Evolutionary conservation across 1,284 basidiomycete genomes (phyloP).

Genomic region (Termitomyces sp.): DNA sequence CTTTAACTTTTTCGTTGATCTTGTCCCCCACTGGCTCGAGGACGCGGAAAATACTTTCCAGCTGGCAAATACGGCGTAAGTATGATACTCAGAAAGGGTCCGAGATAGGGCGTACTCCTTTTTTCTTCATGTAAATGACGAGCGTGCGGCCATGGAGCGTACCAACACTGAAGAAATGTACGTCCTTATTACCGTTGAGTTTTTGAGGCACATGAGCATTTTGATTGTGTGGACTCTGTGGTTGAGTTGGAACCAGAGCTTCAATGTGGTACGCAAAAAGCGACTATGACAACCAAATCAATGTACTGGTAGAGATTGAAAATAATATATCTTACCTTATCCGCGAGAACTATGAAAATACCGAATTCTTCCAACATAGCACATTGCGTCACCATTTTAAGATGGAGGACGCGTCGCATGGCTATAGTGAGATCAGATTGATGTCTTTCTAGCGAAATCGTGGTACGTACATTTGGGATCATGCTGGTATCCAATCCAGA

Average conservation of each 20-base stretch:
- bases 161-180: slow-evolving; percentile 93
- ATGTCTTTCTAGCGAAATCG: slow-evolving; percentile 22
- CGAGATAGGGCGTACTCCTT: slow-evolving; percentile 57
- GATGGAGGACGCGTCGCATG: slow-evolving; percentile 86
- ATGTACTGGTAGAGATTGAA: neutral
- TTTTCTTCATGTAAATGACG: slow-evolving; percentile 95
- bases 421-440: slow-evolving; percentile 45
- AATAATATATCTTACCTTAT: slow-evolving; percentile 53
- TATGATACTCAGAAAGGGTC: neutral
- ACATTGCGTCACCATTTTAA: slow-evolving; percentile 90
- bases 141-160: slow-evolving; percentile 79
- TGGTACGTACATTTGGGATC: slow-evolving; percentile 72
- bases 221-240: slow-evolving; percentile 53
- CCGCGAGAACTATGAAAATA: slow-evolving; percentile 92
- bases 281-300: slow-evolving; percentile 35
- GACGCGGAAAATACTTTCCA: slow-evolving; percentile 90
- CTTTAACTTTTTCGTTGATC: slow-evolving; percentile 72
- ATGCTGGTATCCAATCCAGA: slow-evolving; percentile 93
- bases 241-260: slow-evolving; percentile 86
- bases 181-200: slow-evolving; percentile 84
- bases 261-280: slow-evolving; percentile 92
- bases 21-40: slow-evolving; percentile 89
- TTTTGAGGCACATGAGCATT: slow-evolving; percentile 71
- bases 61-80: slow-evolving; percentile 18
- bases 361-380: slow-evolving; percentile 94